Evolutionary conservation across 2,329 filamentous ascomycete species (phyloP).

Genomic region (Fusarium acutatum): DNA sequence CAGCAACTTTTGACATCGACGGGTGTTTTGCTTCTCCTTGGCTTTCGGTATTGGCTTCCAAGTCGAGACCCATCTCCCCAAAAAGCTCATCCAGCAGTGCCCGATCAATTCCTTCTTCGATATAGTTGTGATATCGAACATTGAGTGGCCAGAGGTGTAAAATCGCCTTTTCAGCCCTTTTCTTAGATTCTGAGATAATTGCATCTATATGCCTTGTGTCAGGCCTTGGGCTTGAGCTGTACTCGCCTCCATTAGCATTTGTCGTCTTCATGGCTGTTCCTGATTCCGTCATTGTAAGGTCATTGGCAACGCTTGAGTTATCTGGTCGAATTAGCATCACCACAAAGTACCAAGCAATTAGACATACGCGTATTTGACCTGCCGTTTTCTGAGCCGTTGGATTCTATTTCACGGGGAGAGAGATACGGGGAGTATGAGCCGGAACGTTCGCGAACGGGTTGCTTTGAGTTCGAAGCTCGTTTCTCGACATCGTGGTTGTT

Average conservation of each 20-base stretch:
- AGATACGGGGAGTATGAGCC: conserved; percentile 63
- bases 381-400: conserved; percentile 16
- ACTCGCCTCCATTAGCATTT: background rate
- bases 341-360: background rate
- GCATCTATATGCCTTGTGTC: background rate
- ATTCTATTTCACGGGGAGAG: conserved; percentile 58
- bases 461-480: background rate
- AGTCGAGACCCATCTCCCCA: conserved; percentile 70
- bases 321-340: conserved; percentile 24
- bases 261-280: background rate
- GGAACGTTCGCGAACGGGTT: conserved; percentile 53
- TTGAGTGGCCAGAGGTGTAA: conserved; percentile 71
- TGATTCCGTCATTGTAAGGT: background rate
- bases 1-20: background rate
- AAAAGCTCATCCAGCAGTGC: conserved; percentile 71
- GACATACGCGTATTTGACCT: conserved; percentile 17
- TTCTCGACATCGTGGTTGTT: background rate
- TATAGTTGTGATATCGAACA: conserved; percentile 76
- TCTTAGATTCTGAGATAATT: conserved; percentile 54
- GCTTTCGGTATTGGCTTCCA: conserved; percentile 16
- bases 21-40: background rate
- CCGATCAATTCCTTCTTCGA: conserved; percentile 76
- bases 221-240: background rate
- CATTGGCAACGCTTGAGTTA: background rate
- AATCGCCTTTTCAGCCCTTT: conserved; percentile 73